Percentiles rank a stretch among this genome's conserved stretches.
These are phyloP conservation scores for Pyrus pyrifolia DNA, from an alignment of 306 rosid genomes.

Conservation along the genomic window DNA sequence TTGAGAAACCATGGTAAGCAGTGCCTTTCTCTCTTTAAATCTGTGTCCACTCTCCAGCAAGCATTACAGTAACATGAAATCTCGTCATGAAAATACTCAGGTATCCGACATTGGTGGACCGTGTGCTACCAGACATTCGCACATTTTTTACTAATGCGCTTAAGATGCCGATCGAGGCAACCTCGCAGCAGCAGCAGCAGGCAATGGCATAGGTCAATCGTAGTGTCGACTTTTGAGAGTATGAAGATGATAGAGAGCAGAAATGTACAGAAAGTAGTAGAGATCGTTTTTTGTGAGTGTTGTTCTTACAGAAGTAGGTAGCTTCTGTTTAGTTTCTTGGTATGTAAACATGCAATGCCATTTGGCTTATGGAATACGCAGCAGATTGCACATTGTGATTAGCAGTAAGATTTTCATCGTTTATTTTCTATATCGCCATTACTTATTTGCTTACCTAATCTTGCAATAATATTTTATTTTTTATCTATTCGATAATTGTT, in stretches of 20 bases:
- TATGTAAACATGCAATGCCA: no score
- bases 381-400: no score
- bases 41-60: background rate
- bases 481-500: no score
- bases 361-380: no score
- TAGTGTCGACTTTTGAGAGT: background rate
- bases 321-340: no score
- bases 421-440: no score
- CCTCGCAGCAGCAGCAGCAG: background rate
- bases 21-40: background rate
- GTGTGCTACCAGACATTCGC: conserved; percentile 31
- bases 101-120: conserved; percentile 29
- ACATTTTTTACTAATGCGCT: conserved; percentile 30
- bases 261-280: conserved; percentile 23
- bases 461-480: no score
- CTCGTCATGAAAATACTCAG: conserved; percentile 23
- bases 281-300: background rate
- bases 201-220: background rate
- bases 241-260: background rate
- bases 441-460: no score
- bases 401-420: no score
- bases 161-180: conserved; percentile 12
- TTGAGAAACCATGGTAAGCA: conserved; percentile 48
- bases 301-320: no score
- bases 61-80: background rate